A percentile compares a stretch with the other conserved stretches of the same genome.
Evolutionary conservation across 306 rosid genomes (phyloP).

Genomic region (Gastrolobium villosum): DNA sequence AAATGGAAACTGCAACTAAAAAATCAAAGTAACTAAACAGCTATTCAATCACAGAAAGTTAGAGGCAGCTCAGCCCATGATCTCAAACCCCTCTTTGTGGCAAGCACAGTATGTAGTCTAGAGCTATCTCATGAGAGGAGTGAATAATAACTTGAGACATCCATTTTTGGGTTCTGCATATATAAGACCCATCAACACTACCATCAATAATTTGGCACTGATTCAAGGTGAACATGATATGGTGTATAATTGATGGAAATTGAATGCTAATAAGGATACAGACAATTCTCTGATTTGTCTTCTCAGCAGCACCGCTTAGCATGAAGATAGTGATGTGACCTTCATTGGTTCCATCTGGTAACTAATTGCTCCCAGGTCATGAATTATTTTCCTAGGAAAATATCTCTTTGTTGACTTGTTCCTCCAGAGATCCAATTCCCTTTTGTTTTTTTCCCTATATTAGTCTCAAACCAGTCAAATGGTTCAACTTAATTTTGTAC

Average conservation of each 20-base stretch:
- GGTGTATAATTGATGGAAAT: conserved; percentile 30
- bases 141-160: conserved; percentile 39
- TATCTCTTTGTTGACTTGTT: conserved; percentile 38
- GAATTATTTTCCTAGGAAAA: conserved; percentile 22
- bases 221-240: conserved; percentile 42
- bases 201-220: conserved; percentile 43
- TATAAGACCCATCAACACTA: conserved; percentile 45
- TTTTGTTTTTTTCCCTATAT: not conserved
- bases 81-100: conserved; percentile 36
- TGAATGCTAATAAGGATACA: conserved; percentile 47
- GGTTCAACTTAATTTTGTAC: conserved; percentile 26
- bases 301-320: conserved; percentile 37
- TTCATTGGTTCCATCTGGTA: conserved; percentile 37
- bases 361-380: conserved; percentile 43
- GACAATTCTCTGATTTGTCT: conserved; percentile 56
- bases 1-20: conserved; percentile 50
- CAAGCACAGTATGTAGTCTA: conserved; percentile 42
- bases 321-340: conserved; percentile 45
- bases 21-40: conserved; percentile 50
- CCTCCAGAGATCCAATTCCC: conserved; percentile 18
- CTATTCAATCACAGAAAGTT: conserved; percentile 50
- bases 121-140: conserved; percentile 33
- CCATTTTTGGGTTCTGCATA: conserved; percentile 52
- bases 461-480: not conserved
- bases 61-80: conserved; percentile 43